Evolutionary conservation across 495 filamentous ascomycete species (phyloP).

Genomic region (Haplographium delicatum): DNA sequence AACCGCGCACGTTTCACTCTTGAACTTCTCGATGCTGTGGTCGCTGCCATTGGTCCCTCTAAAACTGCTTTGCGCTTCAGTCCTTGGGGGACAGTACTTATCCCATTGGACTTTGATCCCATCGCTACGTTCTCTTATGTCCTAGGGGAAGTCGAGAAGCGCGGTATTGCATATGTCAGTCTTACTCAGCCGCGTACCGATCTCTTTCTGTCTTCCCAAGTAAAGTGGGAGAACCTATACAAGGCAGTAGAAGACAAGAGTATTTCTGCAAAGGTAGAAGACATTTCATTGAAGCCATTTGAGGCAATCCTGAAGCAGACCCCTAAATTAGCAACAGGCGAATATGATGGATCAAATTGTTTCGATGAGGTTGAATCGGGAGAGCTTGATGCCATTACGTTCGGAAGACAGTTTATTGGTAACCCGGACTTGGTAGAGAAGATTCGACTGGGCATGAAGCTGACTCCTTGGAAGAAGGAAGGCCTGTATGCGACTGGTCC

Average conservation of each 20-base stretch:
- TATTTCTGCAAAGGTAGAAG: slow-evolving; percentile 13
- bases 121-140: slow-evolving; percentile 40
- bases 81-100: slow-evolving; percentile 47
- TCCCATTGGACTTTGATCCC: slow-evolving; percentile 41
- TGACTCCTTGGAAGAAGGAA: slow-evolving; percentile 1
- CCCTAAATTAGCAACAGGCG: slow-evolving; percentile 11
- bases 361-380: slow-evolving; percentile 55
- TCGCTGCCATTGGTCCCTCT: slow-evolving; percentile 50
- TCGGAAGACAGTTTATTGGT: slow-evolving; percentile 17
- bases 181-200: slow-evolving; percentile 16
- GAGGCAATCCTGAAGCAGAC: slow-evolving; percentile 6
- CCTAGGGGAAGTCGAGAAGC: slow-evolving; percentile 38
- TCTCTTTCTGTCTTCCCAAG: slow-evolving; percentile 46
- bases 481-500: slow-evolving; percentile 19
- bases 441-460: slow-evolving; percentile 1
- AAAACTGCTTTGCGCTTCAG: slow-evolving; percentile 53
- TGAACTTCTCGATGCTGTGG: slow-evolving; percentile 52
- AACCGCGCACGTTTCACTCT: slow-evolving; percentile 59
- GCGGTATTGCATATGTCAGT: slow-evolving; percentile 31
- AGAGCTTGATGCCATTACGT: slow-evolving; percentile 38
- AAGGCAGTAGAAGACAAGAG: slow-evolving; percentile 33
- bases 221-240: slow-evolving; percentile 46
- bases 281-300: slow-evolving; percentile 7
- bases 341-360: slow-evolving; percentile 35
- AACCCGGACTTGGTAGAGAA: slow-evolving; percentile 20